A percentile compares a stretch with the other conserved stretches of the same genome.
Evolutionary conservation across 2,329 filamentous ascomycete genomes (phyloP).

Genomic region (Mycosphaerelloides madeirae): DNA sequence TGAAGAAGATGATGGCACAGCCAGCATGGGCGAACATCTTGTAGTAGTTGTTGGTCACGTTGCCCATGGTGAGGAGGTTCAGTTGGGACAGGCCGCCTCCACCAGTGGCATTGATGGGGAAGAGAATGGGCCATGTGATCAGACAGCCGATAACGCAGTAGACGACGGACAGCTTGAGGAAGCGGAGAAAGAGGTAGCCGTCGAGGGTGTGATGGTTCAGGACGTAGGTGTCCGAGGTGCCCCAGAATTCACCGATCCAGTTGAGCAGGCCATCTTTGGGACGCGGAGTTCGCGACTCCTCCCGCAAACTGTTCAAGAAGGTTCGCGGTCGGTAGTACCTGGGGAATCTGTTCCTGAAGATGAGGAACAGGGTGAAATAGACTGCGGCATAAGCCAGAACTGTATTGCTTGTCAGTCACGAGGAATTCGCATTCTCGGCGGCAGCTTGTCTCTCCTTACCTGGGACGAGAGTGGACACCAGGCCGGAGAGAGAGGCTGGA

Average conservation of each 20-base stretch:
- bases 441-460: slow-evolving; percentile 4
- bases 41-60: slow-evolving; percentile 55
- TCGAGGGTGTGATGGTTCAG: slow-evolving; percentile 90
- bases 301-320: slow-evolving; percentile 40
- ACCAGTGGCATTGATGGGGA: slow-evolving; percentile 84
- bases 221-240: slow-evolving; percentile 67
- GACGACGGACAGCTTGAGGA: slow-evolving; percentile 70
- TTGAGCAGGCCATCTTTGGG: slow-evolving; percentile 31
- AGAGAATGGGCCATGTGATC: slow-evolving; percentile 83
- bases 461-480: slow-evolving; percentile 48
- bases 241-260: slow-evolving; percentile 48
- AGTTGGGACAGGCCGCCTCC: slow-evolving; percentile 61
- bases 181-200: slow-evolving; percentile 84
- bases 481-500: slow-evolving; percentile 47
- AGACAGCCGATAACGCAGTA: slow-evolving; percentile 78
- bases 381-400: slow-evolving; percentile 32
- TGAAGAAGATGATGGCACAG: slow-evolving; percentile 75
- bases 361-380: slow-evolving; percentile 36
- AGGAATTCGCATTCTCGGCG: neutral
- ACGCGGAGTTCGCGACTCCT: slow-evolving; percentile 39
- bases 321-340: slow-evolving; percentile 44
- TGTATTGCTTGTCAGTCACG: slow-evolving; percentile 2
- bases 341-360: slow-evolving; percentile 40
- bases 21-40: slow-evolving; percentile 79
- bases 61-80: slow-evolving; percentile 73